Evolutionary conservation across 257 asterid genomes (phyloP).

Genomic region (Nicotiana knightiana): DNA sequence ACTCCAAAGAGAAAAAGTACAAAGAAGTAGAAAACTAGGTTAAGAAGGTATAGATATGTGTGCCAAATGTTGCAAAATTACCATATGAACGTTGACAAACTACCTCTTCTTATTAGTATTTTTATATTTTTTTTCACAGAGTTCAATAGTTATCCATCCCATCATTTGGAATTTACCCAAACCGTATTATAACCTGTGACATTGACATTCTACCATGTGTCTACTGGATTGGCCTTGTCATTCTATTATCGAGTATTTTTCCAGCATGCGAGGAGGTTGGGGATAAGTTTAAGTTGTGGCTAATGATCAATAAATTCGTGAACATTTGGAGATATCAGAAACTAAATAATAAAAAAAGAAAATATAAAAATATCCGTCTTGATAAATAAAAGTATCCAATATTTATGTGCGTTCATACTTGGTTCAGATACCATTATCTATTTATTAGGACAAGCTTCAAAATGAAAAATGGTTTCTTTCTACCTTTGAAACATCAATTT

Average conservation of each 20-base stretch:
- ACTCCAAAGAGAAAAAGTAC: not conserved
- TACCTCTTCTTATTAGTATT: not conserved
- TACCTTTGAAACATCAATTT: too few species aligned
- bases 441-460: too few species aligned
- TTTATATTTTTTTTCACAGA: not conserved
- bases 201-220: not conserved
- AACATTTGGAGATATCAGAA: not conserved
- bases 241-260: not conserved
- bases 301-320: not conserved
- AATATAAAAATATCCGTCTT: not conserved
- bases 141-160: not conserved
- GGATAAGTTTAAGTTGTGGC: not conserved
- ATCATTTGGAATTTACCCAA: not conserved
- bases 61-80: conserved; percentile 6
- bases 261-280: not conserved
- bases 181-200: not conserved
- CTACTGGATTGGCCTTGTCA: not conserved
- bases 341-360: accelerated
- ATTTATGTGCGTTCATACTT: not conserved
- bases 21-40: not conserved
- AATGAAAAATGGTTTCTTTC: too few species aligned
- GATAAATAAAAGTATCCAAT: not conserved
- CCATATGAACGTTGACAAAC: not conserved
- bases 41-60: not conserved
- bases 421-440: not conserved